Evolutionary conservation across 2,329 filamentous ascomycete species (phyloP), one percentile per base, ranked within the genome.

Genomic region (Clonostachys solani): DNA sequence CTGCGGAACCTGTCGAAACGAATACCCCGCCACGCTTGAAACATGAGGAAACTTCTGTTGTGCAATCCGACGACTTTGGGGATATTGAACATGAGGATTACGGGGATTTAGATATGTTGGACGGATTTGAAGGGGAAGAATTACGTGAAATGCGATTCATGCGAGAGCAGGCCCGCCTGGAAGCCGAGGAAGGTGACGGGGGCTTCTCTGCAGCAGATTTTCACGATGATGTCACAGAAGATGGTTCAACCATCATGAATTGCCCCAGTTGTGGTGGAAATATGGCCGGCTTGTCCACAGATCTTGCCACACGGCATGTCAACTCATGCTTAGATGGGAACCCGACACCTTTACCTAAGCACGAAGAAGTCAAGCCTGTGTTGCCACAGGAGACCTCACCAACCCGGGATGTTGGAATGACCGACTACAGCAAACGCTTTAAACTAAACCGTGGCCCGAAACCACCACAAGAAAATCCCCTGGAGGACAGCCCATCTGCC

Each of bases 261-360:
- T 97, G 92, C 62, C 92, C 92, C 1, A 84, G 97, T 29, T 97
- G 94, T 63, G 80, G 78, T 55, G 72, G 73, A 2, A 81, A 68
- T 52, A 71, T 96, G 34, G 67, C 63, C 15, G 84, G 82, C 0
- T 63, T 84, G 12, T 80, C 72, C 47, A 61, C 68, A 50, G 81
- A 91, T 60, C 81, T 92, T 56, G 86, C 84, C 10, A 87, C 86
- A 7, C 69, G 86, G 3, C 94, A 99, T 64, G 94, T 99, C 54
- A 99, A 99, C 62, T 83, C 85, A 10, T 99, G 94, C 65, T 74
- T 99, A 3, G 94, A 99, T 61, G 90, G 90, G 2, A 87, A 86
- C 42, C 80, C 87, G 6, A 77, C 82, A 41, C 78, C 84, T 3
- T 57, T 86, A 13, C 77, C 67, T 12, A n/a, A 23, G n/a, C 15